Percentiles rank a stretch among this genome's conserved stretches.
phyloP scores from a whole-genome alignment of 495 filamentous ascomycete species.

The Daldinia bambusicola region DNA sequence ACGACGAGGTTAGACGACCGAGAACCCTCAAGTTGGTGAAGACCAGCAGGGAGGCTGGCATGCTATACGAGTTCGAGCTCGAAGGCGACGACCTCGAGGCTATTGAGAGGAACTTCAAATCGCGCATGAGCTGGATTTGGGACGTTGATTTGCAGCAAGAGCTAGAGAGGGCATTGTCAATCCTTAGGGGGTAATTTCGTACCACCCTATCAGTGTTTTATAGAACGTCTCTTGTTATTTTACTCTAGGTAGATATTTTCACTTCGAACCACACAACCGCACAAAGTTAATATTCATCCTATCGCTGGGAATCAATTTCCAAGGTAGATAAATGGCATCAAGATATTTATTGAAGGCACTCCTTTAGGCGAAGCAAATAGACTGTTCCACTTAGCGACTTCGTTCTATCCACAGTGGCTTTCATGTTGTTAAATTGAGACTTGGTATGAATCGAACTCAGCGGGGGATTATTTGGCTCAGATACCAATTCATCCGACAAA shows the following conservation, averaged over 20 bases:
- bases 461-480: too few species aligned
- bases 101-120: constrained; percentile 39
- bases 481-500: too few species aligned
- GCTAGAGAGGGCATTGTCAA: constrained; percentile 34
- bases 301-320: too few species aligned
- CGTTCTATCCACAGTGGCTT: too few species aligned
- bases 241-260: too few species aligned
- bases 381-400: background rate
- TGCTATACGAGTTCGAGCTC: constrained; percentile 51
- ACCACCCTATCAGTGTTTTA: background rate
- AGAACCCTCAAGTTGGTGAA: constrained; percentile 56
- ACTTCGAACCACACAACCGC: background rate
- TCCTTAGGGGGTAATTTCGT: background rate
- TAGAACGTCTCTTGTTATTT: background rate
- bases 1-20: constrained; percentile 67
- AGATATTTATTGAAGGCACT: too few species aligned
- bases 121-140: constrained; percentile 53
- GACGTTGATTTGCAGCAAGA: constrained; percentile 46
- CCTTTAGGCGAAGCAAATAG: background rate
- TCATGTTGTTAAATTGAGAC: too few species aligned
- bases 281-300: background rate
- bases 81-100: constrained; percentile 47
- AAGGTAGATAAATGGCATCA: too few species aligned
- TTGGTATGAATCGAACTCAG: too few species aligned
- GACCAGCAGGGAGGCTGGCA: constrained; percentile 55